Evolutionary conservation across 2,329 filamentous ascomycete species (phyloP).

Genomic region (Paraphoma sp.): DNA sequence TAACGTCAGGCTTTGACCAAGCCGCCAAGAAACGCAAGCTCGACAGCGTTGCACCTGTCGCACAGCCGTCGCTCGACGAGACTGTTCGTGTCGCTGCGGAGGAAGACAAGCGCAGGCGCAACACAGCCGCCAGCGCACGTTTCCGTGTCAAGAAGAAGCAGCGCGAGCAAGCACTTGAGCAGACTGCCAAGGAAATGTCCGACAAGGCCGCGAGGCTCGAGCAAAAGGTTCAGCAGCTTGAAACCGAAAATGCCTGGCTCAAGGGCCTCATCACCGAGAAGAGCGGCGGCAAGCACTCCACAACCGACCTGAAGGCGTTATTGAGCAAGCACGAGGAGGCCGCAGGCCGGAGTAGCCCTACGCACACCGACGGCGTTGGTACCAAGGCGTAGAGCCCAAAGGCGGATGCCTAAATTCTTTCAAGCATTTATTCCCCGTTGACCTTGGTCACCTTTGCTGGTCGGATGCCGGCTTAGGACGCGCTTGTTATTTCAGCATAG

Average conservation of each 20-base stretch:
- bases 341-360: constrained; percentile 43
- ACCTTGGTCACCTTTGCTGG: constrained; percentile 4
- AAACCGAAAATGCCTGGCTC: constrained; percentile 61
- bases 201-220: constrained; percentile 56
- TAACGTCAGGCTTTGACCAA: constrained; percentile 34
- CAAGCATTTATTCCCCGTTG: neutral
- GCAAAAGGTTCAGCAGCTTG: constrained; percentile 56
- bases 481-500: neutral
- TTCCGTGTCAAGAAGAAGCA: constrained; percentile 65
- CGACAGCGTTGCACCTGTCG: constrained; percentile 40
- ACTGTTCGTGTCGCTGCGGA: constrained; percentile 56
- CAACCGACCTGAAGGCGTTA: constrained; percentile 41
- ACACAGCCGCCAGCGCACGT: constrained; percentile 60
- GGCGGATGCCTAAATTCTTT: constrained; percentile 39
- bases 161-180: constrained; percentile 59
- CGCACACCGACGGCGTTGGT: constrained; percentile 47
- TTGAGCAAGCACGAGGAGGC: constrained; percentile 44
- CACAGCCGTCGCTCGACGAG: constrained; percentile 52
- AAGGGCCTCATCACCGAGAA: constrained; percentile 60
- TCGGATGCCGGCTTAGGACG: neutral
- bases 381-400: constrained; percentile 38
- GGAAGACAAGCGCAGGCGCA: constrained; percentile 61
- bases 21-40: constrained; percentile 56
- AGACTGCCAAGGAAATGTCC: constrained; percentile 58
- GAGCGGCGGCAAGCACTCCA: constrained; percentile 46